phyloP scores from a whole-genome alignment of 1,284 basidiomycete genomes.

The Sanghuangporus weigelae region DNA sequence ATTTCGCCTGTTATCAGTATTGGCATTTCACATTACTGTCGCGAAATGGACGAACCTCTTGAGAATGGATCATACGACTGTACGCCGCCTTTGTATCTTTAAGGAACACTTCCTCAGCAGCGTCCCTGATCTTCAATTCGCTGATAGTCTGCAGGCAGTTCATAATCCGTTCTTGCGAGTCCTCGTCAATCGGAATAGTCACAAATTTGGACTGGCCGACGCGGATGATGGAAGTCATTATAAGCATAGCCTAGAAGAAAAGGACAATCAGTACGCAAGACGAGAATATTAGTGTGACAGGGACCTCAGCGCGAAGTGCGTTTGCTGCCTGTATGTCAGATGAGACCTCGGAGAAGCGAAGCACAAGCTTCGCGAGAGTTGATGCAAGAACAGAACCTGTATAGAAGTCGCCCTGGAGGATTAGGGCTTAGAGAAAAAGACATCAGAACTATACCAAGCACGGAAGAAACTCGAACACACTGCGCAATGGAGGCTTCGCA shows the following conservation, averaged over 20 bases:
- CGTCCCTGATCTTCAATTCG: conserved; percentile 58
- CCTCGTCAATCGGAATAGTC: conserved; percentile 93
- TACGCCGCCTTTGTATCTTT: conserved; percentile 92
- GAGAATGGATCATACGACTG: conserved; percentile 88
- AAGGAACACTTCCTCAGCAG: conserved; percentile 85
- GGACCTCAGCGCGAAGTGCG: conserved; percentile 80
- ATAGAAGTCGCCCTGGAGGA: conserved; percentile 96
- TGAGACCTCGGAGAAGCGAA: conserved; percentile 70
- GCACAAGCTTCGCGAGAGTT: conserved; percentile 88
- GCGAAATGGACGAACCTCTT: conserved; percentile 57
- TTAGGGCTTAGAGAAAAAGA: conserved; percentile 51
- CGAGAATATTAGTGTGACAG: neutral
- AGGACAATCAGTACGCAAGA: neutral
- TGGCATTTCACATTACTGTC: neutral
- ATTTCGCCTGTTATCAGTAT: neutral
- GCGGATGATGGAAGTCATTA: conserved; percentile 96
- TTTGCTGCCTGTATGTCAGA: conserved; percentile 60
- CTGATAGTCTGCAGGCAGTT: conserved; percentile 94
- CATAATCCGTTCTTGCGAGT: conserved; percentile 95
- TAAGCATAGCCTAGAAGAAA: conserved; percentile 77
- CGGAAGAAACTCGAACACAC: conserved; percentile 32
- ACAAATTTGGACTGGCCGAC: conserved; percentile 97
- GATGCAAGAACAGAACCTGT: conserved; percentile 88
- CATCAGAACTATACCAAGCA: neutral
- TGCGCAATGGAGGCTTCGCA: conserved; percentile 85